Evolutionary conservation across 2,329 filamentous ascomycete genomes (phyloP).

Genomic region (Incumbomyces lentus): DNA sequence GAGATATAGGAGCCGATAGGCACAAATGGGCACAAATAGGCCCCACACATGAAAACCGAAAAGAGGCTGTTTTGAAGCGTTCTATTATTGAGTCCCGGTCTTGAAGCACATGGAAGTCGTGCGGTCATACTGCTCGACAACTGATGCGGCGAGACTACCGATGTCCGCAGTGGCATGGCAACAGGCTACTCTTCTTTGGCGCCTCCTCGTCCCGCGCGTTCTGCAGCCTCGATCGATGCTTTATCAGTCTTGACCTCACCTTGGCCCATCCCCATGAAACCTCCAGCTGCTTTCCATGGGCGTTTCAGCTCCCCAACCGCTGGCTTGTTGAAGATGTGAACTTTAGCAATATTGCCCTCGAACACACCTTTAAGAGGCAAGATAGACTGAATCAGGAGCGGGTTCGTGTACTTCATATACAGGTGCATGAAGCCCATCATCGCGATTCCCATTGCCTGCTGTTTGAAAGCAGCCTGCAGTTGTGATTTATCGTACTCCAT

Average conservation of each 20-base stretch:
- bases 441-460: slow-evolving; percentile 86
- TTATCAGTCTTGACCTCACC: slow-evolving; percentile 78
- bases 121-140: background rate
- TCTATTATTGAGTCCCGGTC: background rate
- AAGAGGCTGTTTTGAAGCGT: no score
- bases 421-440: slow-evolving; percentile 99
- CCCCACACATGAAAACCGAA: no score
- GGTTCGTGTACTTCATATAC: slow-evolving; percentile 99
- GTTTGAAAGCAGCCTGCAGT: slow-evolving; percentile 74
- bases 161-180: no score
- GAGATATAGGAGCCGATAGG: no score
- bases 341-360: slow-evolving; percentile 93
- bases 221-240: slow-evolving; percentile 52
- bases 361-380: slow-evolving; percentile 93
- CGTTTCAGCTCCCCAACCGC: slow-evolving; percentile 86
- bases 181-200: slow-evolving; percentile 39
- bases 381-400: slow-evolving; percentile 95
- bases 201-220: slow-evolving; percentile 40
- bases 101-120: background rate
- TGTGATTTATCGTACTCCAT: slow-evolving; percentile 88
- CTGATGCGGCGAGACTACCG: background rate
- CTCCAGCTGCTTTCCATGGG: slow-evolving; percentile 79
- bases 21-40: no score
- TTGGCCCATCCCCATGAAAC: slow-evolving; percentile 65
- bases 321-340: slow-evolving; percentile 79